A percentile compares a stretch with the other conserved stretches of the same genome.
These are phyloP conservation scores for Silene conica DNA, from an alignment of 148 eudicot species.

Conservation along the genomic window DNA sequence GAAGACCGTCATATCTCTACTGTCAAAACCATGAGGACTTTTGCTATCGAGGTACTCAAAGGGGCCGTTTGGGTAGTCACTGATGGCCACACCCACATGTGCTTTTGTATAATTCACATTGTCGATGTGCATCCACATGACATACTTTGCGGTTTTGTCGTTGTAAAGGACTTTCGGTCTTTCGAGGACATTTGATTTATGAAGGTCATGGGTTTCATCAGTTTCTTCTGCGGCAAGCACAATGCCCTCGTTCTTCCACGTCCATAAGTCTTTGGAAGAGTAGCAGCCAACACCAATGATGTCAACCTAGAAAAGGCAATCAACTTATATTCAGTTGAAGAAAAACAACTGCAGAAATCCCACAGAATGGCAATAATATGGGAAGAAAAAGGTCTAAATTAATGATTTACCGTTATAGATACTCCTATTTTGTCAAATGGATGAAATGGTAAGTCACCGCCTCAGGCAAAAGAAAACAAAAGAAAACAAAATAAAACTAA, in stretches of 20 bases:
- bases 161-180: slow-evolving; percentile 92
- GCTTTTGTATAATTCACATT: slow-evolving; percentile 92
- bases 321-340: neutral
- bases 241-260: slow-evolving; percentile 93
- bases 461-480: no score
- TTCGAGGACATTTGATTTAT: slow-evolving; percentile 85
- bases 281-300: slow-evolving; percentile 94
- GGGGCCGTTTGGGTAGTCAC: slow-evolving; percentile 76
- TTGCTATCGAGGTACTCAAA: slow-evolving; percentile 77
- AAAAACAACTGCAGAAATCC: neutral
- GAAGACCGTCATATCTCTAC: slow-evolving; percentile 90
- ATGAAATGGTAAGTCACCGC: no score
- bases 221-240: slow-evolving; percentile 78
- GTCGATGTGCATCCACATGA: slow-evolving; percentile 99
- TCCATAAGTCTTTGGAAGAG: slow-evolving; percentile 95
- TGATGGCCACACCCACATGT: slow-evolving; percentile 67
- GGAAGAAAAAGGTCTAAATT: neutral
- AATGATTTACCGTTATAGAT: no score
- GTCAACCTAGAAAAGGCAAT: slow-evolving; percentile 59
- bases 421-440: no score
- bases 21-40: slow-evolving; percentile 80
- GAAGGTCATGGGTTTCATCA: slow-evolving; percentile 81
- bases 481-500: no score
- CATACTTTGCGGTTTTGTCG: slow-evolving; percentile 61
- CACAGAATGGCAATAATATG: neutral